Evolutionary conservation across 257 asterid species (phyloP), one percentile per base, ranked within the genome.

Genomic region (Leptodermis oblonga): DNA sequence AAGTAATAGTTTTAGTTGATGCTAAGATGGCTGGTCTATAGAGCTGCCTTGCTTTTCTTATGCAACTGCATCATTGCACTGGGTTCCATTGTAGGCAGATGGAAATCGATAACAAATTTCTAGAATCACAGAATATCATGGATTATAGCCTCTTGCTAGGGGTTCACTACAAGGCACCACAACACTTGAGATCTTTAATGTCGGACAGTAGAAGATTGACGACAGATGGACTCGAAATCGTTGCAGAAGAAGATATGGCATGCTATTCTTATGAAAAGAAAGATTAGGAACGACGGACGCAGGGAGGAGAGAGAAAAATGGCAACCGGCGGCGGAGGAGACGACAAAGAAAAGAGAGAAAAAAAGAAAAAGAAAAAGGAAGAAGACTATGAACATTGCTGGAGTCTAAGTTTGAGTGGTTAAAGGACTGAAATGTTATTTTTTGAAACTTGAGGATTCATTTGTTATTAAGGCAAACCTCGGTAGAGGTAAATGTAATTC

Each of bases 111-210:
- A 85, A 96, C 83, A 87, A 86, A 77, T 91, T 90, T 86, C 82
- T 93, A 88, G 96, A 87, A 80, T 87, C 85, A 67, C 96, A 90
- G 81, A 81, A 86, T 84, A 93, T 93, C 71, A 93, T 93, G 99
- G 99, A 93, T 81, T 93, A 93, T 82, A 93, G 99, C 84, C 88
- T 90, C 70, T 80, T 88, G 84, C 85, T 93, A 28, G 99, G 99
- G 62, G 97, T 93, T 69, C 96, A 90, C 74, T 89, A 93, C 78
- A 84, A 96, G 60, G 99, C 97, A 43, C 99, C 97, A 17, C 99
- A 87, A 71, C 96, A 89, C 78, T 85, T 89, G 36, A 90, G 86
- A 52, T 84, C 97, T 67, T 82, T 77, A 58, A 77, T 82, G 79
- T 80, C 96, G n/a, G 65, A 73, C 58, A 82, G 86, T 78, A 82